Evolutionary conservation across 495 filamentous ascomycete genomes (phyloP).

Genomic region (Cryomyces minteri): DNA sequence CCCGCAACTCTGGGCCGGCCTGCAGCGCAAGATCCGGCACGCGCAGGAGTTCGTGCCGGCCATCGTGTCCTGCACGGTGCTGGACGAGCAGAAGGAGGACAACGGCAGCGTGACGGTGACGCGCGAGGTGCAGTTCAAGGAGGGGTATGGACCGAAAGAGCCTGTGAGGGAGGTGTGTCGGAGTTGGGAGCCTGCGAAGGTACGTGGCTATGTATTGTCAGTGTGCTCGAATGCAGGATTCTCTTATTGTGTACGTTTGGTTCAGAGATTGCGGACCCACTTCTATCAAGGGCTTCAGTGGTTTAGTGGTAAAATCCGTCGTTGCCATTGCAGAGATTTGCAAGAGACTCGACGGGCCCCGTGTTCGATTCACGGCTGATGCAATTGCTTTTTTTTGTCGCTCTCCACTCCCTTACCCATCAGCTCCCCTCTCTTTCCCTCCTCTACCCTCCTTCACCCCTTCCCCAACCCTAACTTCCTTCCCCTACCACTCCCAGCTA

Average conservation of each 20-base stretch:
- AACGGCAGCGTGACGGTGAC: constrained; percentile 9
- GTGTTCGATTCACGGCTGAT: constrained; percentile 4
- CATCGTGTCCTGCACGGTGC: constrained; percentile 25
- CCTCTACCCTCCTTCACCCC: too few species aligned
- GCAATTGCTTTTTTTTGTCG: neutral
- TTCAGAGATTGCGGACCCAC: too few species aligned
- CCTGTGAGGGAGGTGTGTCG: constrained; percentile 6
- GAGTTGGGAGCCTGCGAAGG: constrained; percentile 12
- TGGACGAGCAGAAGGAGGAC: constrained; percentile 22
- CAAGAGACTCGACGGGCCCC: neutral
- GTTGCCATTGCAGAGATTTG: too few species aligned
- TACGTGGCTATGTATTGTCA: constrained; percentile 1
- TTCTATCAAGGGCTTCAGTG: too few species aligned
- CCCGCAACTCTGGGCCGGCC: constrained; percentile 31
- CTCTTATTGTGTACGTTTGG: too few species aligned
- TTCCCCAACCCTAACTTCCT: too few species aligned
- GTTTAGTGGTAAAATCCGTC: too few species aligned
- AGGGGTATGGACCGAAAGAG: neutral
- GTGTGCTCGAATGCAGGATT: neutral
- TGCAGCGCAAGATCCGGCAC: constrained; percentile 29
- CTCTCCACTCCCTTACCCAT: too few species aligned
- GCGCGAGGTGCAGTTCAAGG: constrained; percentile 5
- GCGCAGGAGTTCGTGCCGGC: constrained; percentile 32
- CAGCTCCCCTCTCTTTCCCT: too few species aligned
- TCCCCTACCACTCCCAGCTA: too few species aligned